Percentiles rank a stretch among this genome's conserved stretches.
These are phyloP conservation scores for Blastobotrys proliferans DNA, from an alignment of 1,139 yeast species.

Conservation along the genomic window DNA sequence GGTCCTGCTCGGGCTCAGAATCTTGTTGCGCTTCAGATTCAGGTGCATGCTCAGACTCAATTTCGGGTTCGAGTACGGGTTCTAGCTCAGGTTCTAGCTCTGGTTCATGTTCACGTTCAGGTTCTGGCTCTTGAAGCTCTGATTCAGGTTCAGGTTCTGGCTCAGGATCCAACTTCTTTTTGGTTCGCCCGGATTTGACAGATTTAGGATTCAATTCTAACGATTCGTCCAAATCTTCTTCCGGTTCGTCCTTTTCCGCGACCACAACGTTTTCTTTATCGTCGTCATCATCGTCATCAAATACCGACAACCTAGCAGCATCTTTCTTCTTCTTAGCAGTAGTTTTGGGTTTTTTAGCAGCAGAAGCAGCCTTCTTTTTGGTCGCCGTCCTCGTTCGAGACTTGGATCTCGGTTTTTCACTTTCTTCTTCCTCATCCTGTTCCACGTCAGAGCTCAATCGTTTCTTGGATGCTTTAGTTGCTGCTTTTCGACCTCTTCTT, in stretches of 20 bases:
- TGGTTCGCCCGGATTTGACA: not conserved
- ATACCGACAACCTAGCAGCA: conserved; percentile 9
- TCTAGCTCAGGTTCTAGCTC: conserved; percentile 9
- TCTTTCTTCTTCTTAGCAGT: not conserved
- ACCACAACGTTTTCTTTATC: not conserved
- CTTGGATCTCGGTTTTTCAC: not conserved
- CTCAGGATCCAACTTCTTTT: not conserved
- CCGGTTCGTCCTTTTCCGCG: conserved; percentile 6
- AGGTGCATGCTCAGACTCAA: not conserved
- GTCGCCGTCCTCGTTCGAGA: not conserved
- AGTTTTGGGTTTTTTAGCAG: conserved; percentile 1
- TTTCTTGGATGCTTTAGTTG: conserved; percentile 2
- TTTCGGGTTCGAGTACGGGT: conserved; percentile 4
- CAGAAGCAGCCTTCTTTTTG: not conserved
- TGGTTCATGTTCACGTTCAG: conserved; percentile 11
- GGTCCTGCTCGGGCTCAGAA: conserved; percentile 4
- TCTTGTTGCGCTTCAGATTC: conserved; percentile 1
- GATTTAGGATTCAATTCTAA: too few species aligned
- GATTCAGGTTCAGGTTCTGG: conserved; percentile 3
- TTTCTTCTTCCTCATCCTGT: not conserved
- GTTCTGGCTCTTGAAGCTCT: not conserved
- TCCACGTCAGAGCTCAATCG: conserved; percentile 1
- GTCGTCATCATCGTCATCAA: conserved; percentile 11
- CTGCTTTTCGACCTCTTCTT: conserved; percentile 5
- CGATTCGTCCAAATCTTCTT: not conserved